These are phyloP conservation scores for Seiridium unicorne DNA, from an alignment of 2,329 filamentous ascomycete genomes.

Conservation along the genomic window DNA sequence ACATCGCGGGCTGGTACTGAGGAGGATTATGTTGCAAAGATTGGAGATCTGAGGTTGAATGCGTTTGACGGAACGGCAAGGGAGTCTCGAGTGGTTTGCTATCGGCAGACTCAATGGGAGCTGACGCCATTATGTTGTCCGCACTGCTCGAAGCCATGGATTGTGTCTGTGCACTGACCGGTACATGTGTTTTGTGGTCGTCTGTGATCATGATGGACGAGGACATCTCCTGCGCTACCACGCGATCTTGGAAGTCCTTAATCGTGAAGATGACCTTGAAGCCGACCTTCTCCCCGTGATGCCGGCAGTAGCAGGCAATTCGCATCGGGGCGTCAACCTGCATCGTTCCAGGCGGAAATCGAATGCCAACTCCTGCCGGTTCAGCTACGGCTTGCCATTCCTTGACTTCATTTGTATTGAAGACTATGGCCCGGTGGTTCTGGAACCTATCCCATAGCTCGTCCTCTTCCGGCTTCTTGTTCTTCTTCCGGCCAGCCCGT, in stretches of 20 bases:
- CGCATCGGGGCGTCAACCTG: slow-evolving; percentile 88
- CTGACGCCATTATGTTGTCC: slow-evolving; percentile 1
- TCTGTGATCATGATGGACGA: slow-evolving; percentile 95
- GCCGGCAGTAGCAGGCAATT: slow-evolving; percentile 94
- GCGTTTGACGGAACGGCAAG: slow-evolving; percentile 53
- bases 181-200: slow-evolving; percentile 83
- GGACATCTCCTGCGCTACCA: slow-evolving; percentile 82
- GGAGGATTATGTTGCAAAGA: slow-evolving; percentile 52
- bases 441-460: slow-evolving; percentile 82
- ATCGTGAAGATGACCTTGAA: slow-evolving; percentile 94
- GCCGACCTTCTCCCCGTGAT: slow-evolving; percentile 89
- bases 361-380: slow-evolving; percentile 45
- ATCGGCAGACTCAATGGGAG: slow-evolving; percentile 18
- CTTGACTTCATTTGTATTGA: slow-evolving; percentile 85
- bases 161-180: slow-evolving; percentile 22
- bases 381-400: slow-evolving; percentile 67
- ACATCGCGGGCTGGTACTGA: slow-evolving; percentile 21
- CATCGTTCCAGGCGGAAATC: slow-evolving; percentile 52
- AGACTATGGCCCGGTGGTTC: slow-evolving; percentile 79
- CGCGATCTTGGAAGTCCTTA: slow-evolving; percentile 72
- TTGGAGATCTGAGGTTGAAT: slow-evolving; percentile 64
- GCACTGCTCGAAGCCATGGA: slow-evolving; percentile 12
- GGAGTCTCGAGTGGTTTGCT: slow-evolving; percentile 29
- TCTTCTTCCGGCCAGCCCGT: slow-evolving; percentile 86
- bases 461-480: slow-evolving; percentile 90